phyloP scores from a whole-genome alignment of 169 alveolate genomes.

The Eimeria praecox region DNA sequence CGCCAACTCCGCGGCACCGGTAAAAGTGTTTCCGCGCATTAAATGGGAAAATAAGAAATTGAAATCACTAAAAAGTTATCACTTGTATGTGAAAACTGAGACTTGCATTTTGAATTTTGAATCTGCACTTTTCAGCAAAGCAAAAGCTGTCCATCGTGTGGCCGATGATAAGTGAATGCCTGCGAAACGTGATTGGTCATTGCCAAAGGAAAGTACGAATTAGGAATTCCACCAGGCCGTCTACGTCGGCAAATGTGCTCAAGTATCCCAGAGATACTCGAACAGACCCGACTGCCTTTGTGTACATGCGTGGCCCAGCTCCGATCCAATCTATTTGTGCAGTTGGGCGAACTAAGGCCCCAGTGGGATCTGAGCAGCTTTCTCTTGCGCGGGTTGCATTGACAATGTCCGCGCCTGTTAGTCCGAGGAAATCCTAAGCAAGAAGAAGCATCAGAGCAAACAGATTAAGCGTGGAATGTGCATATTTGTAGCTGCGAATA shows the following conservation, averaged over 20 bases:
- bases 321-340: constrained; percentile 10
- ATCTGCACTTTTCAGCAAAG: background rate
- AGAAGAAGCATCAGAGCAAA: background rate
- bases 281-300: constrained; percentile 84
- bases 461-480: background rate
- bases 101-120: background rate
- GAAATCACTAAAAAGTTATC: background rate
- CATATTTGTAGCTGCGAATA: background rate
- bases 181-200: background rate
- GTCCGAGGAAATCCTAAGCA: constrained; percentile 79
- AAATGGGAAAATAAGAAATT: background rate
- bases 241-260: constrained; percentile 84
- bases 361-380: constrained; percentile 82
- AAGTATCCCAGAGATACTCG: constrained; percentile 85
- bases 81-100: background rate
- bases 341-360: constrained; percentile 25
- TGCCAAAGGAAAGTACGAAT: constrained; percentile 64
- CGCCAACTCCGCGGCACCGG: background rate
- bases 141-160: background rate
- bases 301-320: constrained; percentile 21
- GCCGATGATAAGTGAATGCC: background rate
- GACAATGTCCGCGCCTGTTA: constrained; percentile 83
- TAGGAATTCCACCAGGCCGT: constrained; percentile 72
- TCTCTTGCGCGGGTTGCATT: constrained; percentile 78
- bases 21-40: background rate